Evolutionary conservation across 2,329 filamentous ascomycete species (phyloP).

Genomic region (Neospermospora avenae): DNA sequence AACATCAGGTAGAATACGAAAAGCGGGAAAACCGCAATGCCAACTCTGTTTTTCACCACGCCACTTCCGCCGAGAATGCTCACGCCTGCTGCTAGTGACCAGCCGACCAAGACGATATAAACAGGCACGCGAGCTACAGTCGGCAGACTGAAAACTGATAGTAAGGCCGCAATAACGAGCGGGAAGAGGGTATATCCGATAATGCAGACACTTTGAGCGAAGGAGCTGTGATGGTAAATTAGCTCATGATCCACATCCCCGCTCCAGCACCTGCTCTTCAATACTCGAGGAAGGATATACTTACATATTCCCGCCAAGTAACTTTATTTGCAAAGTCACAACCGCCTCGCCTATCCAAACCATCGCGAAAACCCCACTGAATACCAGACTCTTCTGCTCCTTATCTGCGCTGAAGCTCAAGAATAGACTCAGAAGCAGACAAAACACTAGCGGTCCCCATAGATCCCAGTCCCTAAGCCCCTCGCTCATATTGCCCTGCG

Average conservation of each 20-base stretch:
- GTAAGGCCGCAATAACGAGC: slow-evolving; percentile 84
- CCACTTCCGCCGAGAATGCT: slow-evolving; percentile 95
- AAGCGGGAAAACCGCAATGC: slow-evolving; percentile 89
- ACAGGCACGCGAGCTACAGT: slow-evolving; percentile 84
- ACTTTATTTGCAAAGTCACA: slow-evolving; percentile 96
- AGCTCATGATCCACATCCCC: slow-evolving; percentile 26
- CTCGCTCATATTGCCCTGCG: slow-evolving; percentile 74
- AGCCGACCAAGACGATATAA: slow-evolving; percentile 82
- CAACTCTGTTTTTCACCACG: slow-evolving; percentile 91
- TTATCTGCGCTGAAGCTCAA: slow-evolving; percentile 76
- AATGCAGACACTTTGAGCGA: slow-evolving; percentile 95
- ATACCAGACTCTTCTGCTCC: slow-evolving; percentile 83
- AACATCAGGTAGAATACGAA: slow-evolving; percentile 93
- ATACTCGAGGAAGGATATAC: slow-evolving; percentile 38
- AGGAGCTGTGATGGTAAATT: slow-evolving; percentile 62
- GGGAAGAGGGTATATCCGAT: slow-evolving; percentile 99
- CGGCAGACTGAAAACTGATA: slow-evolving; percentile 78
- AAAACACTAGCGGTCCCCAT: slow-evolving; percentile 96
- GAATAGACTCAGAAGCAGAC: slow-evolving; percentile 80
- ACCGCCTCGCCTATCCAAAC: slow-evolving; percentile 96
- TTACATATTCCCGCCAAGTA: slow-evolving; percentile 95
- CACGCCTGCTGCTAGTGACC: slow-evolving; percentile 92
- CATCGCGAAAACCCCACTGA: slow-evolving; percentile 93
- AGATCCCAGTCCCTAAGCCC: slow-evolving; percentile 95
- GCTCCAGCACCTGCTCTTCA: neutral